Conservation (phyloP, 768 basidiomycete genomes). For the Trichaptum fuscoviolaceum region DNA sequence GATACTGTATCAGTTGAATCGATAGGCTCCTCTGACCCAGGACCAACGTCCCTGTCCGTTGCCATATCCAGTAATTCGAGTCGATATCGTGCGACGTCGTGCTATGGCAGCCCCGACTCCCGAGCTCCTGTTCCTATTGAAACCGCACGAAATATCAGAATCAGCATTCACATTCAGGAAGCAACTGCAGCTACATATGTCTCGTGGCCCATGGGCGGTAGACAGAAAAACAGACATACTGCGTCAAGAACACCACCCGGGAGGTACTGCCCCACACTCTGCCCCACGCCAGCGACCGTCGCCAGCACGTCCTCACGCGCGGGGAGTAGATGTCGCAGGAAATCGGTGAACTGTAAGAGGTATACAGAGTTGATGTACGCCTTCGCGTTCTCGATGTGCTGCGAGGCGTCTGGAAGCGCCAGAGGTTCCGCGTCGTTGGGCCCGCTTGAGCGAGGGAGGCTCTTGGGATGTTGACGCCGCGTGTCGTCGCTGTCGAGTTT, state of each 20-base stretch:
- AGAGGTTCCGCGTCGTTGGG: not conserved
- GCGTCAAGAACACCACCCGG: conserved; percentile 10
- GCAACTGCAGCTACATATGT: too few relatives aligned
- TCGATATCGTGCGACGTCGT: not conserved
- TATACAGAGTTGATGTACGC: not conserved
- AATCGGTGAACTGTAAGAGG: conserved; percentile 4
- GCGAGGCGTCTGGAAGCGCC: not conserved
- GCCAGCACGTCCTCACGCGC: conserved; percentile 19
- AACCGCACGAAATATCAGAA: too few relatives aligned
- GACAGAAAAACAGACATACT: too few relatives aligned
- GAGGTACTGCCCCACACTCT: conserved; percentile 21
- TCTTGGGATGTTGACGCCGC: not conserved
- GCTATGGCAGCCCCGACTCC: not conserved
- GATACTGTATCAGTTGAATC: not conserved
- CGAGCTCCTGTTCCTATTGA: not conserved
- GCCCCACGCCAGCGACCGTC: conserved; percentile 16
- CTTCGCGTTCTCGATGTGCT: not conserved
- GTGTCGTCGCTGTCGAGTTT: not conserved
- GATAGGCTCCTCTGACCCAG: not conserved
- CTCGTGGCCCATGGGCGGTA: too few relatives aligned
- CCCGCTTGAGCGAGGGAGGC: not conserved
- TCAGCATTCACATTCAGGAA: too few relatives aligned
- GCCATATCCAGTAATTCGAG: not conserved
- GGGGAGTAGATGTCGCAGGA: conserved; percentile 17
- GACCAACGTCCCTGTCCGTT: not conserved